phyloP scores from a whole-genome alignment of 2,329 filamentous ascomycete genomes.

The Sclerotinia minor region DNA sequence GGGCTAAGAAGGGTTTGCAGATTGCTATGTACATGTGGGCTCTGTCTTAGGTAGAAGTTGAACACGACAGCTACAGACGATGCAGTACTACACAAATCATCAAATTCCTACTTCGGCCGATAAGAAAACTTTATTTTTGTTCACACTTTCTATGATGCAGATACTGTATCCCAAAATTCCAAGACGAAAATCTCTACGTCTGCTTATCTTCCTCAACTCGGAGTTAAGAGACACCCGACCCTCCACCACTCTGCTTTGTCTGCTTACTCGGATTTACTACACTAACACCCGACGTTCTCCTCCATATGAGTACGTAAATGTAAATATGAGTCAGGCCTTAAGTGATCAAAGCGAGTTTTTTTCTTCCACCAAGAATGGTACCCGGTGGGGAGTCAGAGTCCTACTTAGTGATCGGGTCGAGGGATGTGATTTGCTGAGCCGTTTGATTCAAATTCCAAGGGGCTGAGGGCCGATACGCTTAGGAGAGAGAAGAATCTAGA shows the following conservation, averaged over 20 bases:
- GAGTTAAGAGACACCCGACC: not conserved
- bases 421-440: not conserved
- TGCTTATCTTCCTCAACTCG: not conserved
- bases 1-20: not conserved
- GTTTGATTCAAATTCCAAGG: not conserved
- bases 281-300: not conserved
- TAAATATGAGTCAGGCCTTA: not conserved
- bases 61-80: not conserved
- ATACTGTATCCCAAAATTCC: not conserved
- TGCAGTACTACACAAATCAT: not conserved
- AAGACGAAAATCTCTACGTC: not conserved
- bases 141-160: not conserved
- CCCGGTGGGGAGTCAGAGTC: not conserved
- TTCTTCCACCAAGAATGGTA: too few relatives aligned
- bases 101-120: not conserved
- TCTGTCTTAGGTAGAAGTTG: not conserved
- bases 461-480: not conserved
- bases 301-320: not conserved
- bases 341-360: not conserved
- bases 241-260: not conserved
- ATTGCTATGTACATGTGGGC: not conserved
- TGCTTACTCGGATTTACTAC: not conserved
- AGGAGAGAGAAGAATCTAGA: slow-evolving; percentile 12
- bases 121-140: slow-evolving; percentile 11
- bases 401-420: not conserved